A percentile compares a stretch with the other conserved stretches of the same genome.
Conservation (phyloP, 305 asterid species). For the Ilex paraguariensis region DNA sequence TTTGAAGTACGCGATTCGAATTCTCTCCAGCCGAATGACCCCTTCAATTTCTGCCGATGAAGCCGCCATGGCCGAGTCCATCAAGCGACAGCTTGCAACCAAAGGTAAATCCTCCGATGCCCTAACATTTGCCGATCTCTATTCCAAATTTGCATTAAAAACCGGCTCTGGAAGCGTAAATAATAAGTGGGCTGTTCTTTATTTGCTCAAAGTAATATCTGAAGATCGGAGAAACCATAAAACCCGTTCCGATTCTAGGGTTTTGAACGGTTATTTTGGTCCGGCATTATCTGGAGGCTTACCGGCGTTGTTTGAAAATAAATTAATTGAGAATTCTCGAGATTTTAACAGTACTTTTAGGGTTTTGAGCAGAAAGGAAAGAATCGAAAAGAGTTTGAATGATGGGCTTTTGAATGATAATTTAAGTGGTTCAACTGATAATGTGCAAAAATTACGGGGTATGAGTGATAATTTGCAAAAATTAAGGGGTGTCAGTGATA, state of each 20-base stretch:
- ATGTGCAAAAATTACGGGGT: slow-evolving; percentile 17
- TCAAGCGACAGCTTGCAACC: slow-evolving; percentile 84
- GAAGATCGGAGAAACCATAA: slow-evolving; percentile 60
- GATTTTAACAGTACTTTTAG: slow-evolving; percentile 14
- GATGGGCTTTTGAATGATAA: slow-evolving; percentile 29
- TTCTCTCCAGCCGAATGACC: slow-evolving; percentile 86
- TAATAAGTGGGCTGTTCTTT: slow-evolving; percentile 89
- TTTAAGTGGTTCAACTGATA: slow-evolving; percentile 26
- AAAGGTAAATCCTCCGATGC: slow-evolving; percentile 95
- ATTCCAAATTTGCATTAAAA: slow-evolving; percentile 58
- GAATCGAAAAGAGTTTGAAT: slow-evolving; percentile 28
- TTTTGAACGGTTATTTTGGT: slow-evolving; percentile 45
- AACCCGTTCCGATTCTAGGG: slow-evolving; percentile 26
- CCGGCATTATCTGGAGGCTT: slow-evolving; percentile 72
- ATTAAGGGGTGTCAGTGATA: slow-evolving; percentile 16
- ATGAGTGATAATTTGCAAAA: slow-evolving; percentile 18
- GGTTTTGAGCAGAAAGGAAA: slow-evolving; percentile 13
- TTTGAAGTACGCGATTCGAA: slow-evolving; percentile 74
- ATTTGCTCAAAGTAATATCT: slow-evolving; percentile 82
- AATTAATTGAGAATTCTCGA: slow-evolving; percentile 22
- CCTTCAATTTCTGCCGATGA: slow-evolving; percentile 74
- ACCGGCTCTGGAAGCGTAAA: slow-evolving; percentile 74
- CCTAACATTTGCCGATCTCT: slow-evolving; percentile 79
- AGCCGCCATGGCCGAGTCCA: slow-evolving; percentile 86
- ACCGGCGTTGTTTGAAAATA: slow-evolving; percentile 51